Conservation (phyloP, 2,329 filamentous ascomycete genomes). For the Sporothrix schenckii region DNA sequence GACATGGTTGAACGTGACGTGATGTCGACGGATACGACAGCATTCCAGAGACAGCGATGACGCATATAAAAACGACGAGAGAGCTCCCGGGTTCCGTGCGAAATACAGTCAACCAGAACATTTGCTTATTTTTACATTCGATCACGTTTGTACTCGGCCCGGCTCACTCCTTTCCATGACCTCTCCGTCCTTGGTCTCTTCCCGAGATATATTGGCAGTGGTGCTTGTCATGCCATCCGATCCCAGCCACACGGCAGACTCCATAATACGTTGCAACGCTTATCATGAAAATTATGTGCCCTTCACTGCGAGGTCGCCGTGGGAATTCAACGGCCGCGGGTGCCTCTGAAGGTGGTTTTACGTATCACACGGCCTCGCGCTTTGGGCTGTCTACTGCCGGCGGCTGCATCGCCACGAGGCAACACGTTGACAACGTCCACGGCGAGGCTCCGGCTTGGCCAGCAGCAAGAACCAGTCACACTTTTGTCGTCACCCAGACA, state of each 20-base stretch:
- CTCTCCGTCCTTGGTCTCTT: too few relatives aligned
- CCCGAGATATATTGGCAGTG: neutral
- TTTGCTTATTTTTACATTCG: too few relatives aligned
- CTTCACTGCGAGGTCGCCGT: neutral
- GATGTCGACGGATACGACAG: too few relatives aligned
- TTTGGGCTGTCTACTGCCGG: neutral
- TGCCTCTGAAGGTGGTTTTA: neutral
- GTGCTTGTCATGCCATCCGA: neutral
- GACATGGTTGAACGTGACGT: too few relatives aligned
- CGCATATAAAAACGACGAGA: too few relatives aligned
- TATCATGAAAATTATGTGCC: constrained; percentile 10
- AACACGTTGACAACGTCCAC: neutral
- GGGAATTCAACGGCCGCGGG: neutral
- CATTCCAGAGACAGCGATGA: too few relatives aligned
- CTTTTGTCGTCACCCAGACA: neutral
- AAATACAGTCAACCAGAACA: too few relatives aligned
- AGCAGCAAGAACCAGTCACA: neutral
- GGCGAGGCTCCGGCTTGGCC: neutral
- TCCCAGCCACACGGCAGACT: neutral
- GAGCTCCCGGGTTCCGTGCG: too few relatives aligned
- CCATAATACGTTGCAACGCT: neutral
- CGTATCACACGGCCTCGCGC: neutral
- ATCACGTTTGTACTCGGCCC: too few relatives aligned
- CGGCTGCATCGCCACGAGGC: too few relatives aligned
- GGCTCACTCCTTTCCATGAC: too few relatives aligned